phyloP scores from a whole-genome alignment of 495 filamentous ascomycete genomes.

The Penicillium pulvis region DNA sequence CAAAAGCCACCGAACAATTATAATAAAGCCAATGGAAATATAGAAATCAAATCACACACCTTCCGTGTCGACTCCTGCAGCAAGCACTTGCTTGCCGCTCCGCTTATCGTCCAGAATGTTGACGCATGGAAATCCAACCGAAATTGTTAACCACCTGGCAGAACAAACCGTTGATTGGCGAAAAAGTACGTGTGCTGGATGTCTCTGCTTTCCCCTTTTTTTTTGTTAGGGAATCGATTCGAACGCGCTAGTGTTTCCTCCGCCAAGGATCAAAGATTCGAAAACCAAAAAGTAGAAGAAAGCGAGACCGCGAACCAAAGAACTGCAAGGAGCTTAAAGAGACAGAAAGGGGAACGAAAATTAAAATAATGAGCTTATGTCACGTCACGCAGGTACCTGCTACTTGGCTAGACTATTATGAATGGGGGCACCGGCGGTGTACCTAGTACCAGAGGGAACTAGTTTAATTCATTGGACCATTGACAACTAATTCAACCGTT shows the following conservation, averaged over 20 bases:
- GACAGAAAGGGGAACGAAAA: slow-evolving; percentile 15
- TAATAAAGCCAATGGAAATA: slow-evolving; percentile 12
- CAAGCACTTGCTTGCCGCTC: slow-evolving; percentile 59
- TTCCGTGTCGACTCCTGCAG: slow-evolving; percentile 57
- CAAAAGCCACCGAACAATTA: not conserved
- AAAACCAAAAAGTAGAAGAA: slow-evolving; percentile 5
- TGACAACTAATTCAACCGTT: not conserved
- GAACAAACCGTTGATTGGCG: slow-evolving; percentile 31
- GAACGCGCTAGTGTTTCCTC: slow-evolving; percentile 5
- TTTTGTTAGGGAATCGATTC: not conserved
- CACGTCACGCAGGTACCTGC: slow-evolving; percentile 13
- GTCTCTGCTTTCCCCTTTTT: slow-evolving; percentile 7
- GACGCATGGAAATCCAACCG: slow-evolving; percentile 51
- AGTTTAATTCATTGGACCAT: slow-evolving; percentile 4
- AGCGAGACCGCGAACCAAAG: slow-evolving; percentile 2
- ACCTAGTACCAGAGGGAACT: not conserved
- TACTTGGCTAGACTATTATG: slow-evolving; percentile 10
- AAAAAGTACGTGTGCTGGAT: slow-evolving; percentile 10
- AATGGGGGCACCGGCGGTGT: not conserved
- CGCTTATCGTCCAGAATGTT: slow-evolving; percentile 55
- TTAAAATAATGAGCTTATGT: slow-evolving; percentile 20
- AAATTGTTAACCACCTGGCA: slow-evolving; percentile 32
- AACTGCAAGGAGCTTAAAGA: slow-evolving; percentile 6
- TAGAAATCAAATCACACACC: slow-evolving; percentile 32
- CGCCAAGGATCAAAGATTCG: not conserved